phyloP scores from a whole-genome alignment of 2,329 filamentous ascomycete species.

The Torrubiellomyces zombiae region DNA sequence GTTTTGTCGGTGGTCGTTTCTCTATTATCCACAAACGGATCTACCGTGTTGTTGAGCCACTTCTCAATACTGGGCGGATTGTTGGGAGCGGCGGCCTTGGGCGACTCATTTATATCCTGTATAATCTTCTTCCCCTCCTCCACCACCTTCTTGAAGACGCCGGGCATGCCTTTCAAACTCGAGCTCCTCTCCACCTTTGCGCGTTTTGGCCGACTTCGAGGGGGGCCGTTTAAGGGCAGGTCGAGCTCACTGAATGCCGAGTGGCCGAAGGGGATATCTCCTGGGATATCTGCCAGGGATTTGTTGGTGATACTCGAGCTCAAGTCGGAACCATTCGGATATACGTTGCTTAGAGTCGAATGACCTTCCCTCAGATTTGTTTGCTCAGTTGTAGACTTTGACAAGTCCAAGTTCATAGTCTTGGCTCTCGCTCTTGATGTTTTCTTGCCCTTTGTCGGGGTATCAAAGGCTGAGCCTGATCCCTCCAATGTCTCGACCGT shows the following conservation, averaged over 20 bases:
- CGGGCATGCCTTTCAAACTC: slow-evolving; percentile 44
- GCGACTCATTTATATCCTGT: slow-evolving; percentile 40
- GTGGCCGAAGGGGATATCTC: slow-evolving; percentile 45
- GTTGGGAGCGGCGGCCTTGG: slow-evolving; percentile 30
- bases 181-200: slow-evolving; percentile 34
- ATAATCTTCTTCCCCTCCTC: slow-evolving; percentile 49
- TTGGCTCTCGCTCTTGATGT: slow-evolving; percentile 13
- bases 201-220: slow-evolving; percentile 22
- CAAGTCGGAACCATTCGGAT: slow-evolving; percentile 14
- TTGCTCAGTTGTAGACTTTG: slow-evolving; percentile 11
- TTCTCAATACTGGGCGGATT: slow-evolving; percentile 48
- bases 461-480: slow-evolving; percentile 17
- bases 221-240: slow-evolving; percentile 30
- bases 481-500: slow-evolving; percentile 19
- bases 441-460: slow-evolving; percentile 20
- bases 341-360: slow-evolving; percentile 10
- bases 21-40: slow-evolving; percentile 39
- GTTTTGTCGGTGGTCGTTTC: too few relatives aligned
- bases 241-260: slow-evolving; percentile 52
- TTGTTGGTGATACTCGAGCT: slow-evolving; percentile 26
- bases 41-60: slow-evolving; percentile 46
- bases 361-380: slow-evolving; percentile 14
- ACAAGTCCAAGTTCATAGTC: slow-evolving; percentile 7
- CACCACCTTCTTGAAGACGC: slow-evolving; percentile 47
- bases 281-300: slow-evolving; percentile 35